These are phyloP conservation scores for Candida tallmaniae DNA, from an alignment of 805 yeast species.

Conservation along the genomic window DNA sequence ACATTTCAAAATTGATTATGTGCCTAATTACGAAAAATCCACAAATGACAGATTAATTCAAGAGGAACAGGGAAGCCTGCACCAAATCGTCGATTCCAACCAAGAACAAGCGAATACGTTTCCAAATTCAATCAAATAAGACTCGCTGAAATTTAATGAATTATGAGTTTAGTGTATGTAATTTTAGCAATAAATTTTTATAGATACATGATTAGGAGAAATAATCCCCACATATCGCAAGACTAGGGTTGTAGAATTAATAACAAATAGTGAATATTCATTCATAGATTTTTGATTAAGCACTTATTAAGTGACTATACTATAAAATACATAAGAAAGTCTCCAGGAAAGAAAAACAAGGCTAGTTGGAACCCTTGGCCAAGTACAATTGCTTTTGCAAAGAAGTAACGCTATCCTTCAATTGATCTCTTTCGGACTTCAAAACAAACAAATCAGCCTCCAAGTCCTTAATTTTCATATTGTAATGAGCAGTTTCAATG, in stretches of 20 bases:
- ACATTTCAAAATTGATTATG: conserved; percentile 24
- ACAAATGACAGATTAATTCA: conserved; percentile 22
- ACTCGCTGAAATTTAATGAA: neutral
- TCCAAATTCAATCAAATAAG: neutral
- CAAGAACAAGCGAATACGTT: no score
- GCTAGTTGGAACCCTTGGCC: no score
- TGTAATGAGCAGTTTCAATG: conserved; percentile 52
- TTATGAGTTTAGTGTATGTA: neutral
- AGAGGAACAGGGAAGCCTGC: no score
- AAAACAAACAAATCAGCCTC: conserved; percentile 80
- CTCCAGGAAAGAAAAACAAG: no score
- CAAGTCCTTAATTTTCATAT: conserved; percentile 72
- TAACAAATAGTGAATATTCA: no score
- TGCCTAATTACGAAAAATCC: conserved; percentile 29
- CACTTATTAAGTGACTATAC: neutral
- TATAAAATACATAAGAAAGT: no score
- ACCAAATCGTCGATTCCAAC: no score
- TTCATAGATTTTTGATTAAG: no score
- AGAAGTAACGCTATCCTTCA: conserved; percentile 55
- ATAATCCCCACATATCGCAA: no score
- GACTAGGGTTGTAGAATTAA: no score
- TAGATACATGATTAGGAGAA: no score
- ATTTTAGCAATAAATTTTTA: no score
- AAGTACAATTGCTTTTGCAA: conserved; percentile 55
- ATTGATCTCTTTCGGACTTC: conserved; percentile 78